Conservation (phyloP, 768 basidiomycete species). For the Ephemerocybe angulata region DNA sequence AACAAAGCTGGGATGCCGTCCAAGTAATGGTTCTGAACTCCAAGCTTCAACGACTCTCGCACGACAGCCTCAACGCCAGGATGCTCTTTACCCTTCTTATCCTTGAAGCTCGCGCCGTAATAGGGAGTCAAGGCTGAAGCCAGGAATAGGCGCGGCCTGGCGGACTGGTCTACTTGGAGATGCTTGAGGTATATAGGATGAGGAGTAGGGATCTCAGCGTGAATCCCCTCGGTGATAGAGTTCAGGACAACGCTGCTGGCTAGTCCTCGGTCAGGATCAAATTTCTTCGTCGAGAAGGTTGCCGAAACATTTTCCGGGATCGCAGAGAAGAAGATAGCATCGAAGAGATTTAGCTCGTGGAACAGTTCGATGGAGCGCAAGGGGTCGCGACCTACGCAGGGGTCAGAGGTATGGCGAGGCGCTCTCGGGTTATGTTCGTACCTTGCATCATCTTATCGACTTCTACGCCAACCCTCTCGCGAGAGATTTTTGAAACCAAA, state of each 20-base stretch:
- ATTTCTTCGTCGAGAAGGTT: conserved; percentile 42
- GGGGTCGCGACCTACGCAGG: conserved; percentile 63
- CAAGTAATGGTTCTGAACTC: conserved; percentile 69
- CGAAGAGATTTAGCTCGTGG: conserved; percentile 64
- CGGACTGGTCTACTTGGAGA: conserved; percentile 34
- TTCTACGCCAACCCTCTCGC: conserved; percentile 91
- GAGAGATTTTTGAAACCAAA: conserved; percentile 74
- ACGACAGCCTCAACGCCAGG: conserved; percentile 67
- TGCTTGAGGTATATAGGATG: conserved; percentile 46
- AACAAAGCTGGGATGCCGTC: conserved; percentile 74
- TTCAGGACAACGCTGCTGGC: conserved; percentile 58
- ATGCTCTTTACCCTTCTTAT: conserved; percentile 60
- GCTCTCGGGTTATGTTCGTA: conserved; percentile 20
- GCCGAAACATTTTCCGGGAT: conserved; percentile 43
- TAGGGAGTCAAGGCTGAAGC: conserved; percentile 77
- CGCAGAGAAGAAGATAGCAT: conserved; percentile 51
- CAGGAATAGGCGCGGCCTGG: conserved; percentile 67
- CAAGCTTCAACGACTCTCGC: conserved; percentile 81
- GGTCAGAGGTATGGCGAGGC: not conserved
- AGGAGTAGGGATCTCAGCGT: conserved; percentile 34
- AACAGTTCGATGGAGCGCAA: conserved; percentile 73
- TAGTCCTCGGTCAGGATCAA: conserved; percentile 42
- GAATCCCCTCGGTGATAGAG: conserved; percentile 35
- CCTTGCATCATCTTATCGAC: conserved; percentile 93
- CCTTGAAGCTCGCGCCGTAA: conserved; percentile 49